These are phyloP conservation scores for Hanseniaspora thailandica DNA, from an alignment of 805 yeast genomes.

Conservation along the genomic window DNA sequence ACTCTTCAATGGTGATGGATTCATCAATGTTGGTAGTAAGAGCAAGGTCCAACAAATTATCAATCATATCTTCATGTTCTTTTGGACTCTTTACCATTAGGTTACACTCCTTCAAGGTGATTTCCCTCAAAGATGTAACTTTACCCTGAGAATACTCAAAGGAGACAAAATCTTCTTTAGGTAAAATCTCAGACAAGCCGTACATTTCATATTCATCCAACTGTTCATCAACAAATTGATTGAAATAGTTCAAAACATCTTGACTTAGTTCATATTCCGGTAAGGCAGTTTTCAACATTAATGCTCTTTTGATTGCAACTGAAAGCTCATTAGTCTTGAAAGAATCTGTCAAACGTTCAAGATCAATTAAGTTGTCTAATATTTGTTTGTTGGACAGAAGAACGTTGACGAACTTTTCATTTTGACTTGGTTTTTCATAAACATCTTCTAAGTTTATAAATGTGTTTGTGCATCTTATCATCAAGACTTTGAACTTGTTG, in stretches of 20 bases:
- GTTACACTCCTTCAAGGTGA: not conserved
- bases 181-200: not conserved
- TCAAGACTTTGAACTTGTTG: not conserved
- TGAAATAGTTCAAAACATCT: not conserved
- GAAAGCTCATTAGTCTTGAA: not conserved
- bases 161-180: not conserved
- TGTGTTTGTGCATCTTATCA: constrained; percentile 7
- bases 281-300: not conserved
- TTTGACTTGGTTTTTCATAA: not conserved
- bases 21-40: not conserved
- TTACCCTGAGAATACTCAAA: too few relatives aligned
- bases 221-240: not conserved
- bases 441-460: not conserved
- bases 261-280: not conserved
- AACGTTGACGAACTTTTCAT: not conserved
- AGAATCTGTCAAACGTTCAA: not conserved
- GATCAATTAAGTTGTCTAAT: not conserved
- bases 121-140: not conserved
- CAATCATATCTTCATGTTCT: not conserved
- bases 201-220: not conserved
- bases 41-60: not conserved
- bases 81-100: not conserved
- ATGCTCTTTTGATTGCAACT: not conserved
- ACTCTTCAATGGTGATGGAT: not conserved
- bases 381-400: not conserved